Evolutionary conservation across 208 protist genomes (phyloP).

Genomic region (Acanthamoeba triangularis): DNA sequence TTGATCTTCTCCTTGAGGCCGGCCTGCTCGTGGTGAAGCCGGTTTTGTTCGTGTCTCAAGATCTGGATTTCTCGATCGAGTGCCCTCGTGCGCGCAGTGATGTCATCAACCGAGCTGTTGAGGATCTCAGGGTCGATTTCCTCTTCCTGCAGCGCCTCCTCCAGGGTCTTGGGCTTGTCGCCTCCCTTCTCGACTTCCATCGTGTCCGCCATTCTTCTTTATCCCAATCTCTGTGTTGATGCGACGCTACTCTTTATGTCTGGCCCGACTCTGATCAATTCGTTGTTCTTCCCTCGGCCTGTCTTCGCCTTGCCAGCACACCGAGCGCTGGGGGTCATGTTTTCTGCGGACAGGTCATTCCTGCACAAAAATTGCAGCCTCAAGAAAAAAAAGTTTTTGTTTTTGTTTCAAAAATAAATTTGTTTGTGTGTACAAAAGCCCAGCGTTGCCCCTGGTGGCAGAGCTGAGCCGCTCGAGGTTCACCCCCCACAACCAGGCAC

Average conservation of each 20-base stretch:
- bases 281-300: neutral
- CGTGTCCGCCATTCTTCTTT: constrained; percentile 18
- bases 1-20: constrained; percentile 88
- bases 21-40: constrained; percentile 91
- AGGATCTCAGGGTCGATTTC: constrained; percentile 64
- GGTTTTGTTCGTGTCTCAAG: constrained; percentile 85
- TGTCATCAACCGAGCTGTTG: constrained; percentile 84
- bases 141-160: constrained; percentile 76
- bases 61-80: constrained; percentile 93
- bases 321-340: neutral
- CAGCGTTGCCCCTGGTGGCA: no score
- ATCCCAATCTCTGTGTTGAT: neutral
- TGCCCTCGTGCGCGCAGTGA: constrained; percentile 87
- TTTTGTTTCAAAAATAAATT: neutral
- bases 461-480: no score
- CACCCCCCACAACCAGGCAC: neutral
- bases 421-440: no score
- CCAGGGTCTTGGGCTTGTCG: constrained; percentile 75
- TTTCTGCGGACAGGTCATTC: neutral
- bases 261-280: neutral
- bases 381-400: neutral
- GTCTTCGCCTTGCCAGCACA: neutral
- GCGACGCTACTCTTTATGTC: neutral
- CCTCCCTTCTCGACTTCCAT: constrained; percentile 62
- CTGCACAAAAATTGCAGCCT: neutral